phyloP scores from a whole-genome alignment of 257 asterid genomes.

The Solanum sitiens region DNA sequence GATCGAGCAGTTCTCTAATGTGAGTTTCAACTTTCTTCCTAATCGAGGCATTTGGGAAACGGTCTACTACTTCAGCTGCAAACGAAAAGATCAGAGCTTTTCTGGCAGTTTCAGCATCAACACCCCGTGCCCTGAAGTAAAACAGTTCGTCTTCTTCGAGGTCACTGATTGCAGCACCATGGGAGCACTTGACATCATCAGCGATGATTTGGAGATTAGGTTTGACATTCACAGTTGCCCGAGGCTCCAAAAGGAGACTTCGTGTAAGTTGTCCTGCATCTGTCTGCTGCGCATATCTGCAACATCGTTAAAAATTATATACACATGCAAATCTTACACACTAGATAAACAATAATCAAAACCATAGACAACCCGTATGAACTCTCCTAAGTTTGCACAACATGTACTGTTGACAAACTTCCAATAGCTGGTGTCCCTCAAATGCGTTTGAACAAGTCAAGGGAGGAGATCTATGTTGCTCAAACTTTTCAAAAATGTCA shows the following conservation, averaged over 20 bases:
- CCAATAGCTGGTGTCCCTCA: background rate
- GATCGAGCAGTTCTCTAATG: constrained; percentile 40
- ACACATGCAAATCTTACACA: background rate
- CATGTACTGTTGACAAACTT: background rate
- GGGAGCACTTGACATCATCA: constrained; percentile 86
- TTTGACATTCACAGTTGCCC: constrained; percentile 81
- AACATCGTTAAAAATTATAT: background rate
- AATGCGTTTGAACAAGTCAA: background rate
- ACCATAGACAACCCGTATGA: background rate
- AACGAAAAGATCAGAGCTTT: constrained; percentile 74
- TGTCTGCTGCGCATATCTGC: constrained; percentile 90
- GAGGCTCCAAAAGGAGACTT: constrained; percentile 76
- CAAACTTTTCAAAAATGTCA: background rate
- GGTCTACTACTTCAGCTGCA: constrained; percentile 73
- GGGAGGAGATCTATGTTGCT: background rate
- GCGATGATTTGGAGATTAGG: constrained; percentile 96
- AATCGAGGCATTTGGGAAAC: constrained; percentile 35
- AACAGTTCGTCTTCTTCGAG: constrained; percentile 73
- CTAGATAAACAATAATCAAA: background rate
- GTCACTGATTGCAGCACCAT: constrained; percentile 95
- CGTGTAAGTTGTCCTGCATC: constrained; percentile 95
- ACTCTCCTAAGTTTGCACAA: background rate
- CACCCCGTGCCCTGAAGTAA: constrained; percentile 86
- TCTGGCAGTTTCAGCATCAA: constrained; percentile 59
- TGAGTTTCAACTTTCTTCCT: constrained; percentile 48